phyloP scores from a whole-genome alignment of 192 early-diverging fungal species.

The Rhizoclosmatium sp. region DNA sequence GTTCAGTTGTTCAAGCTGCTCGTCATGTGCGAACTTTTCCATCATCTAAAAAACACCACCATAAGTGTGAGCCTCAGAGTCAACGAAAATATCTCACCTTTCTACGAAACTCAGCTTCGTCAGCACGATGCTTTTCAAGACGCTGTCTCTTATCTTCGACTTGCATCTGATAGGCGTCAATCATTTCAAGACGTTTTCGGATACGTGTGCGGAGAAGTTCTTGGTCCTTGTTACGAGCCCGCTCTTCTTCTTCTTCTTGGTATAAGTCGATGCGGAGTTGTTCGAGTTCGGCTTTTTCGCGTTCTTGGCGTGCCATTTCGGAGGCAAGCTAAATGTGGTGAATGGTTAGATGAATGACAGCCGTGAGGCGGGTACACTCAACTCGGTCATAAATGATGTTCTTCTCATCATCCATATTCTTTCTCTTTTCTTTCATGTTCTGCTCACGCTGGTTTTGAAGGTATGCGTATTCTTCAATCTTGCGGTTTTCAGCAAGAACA shows the following conservation, averaged over 20 bases:
- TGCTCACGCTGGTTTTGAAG: conserved; percentile 53
- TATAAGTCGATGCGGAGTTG: conserved; percentile 63
- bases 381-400: conserved; percentile 62
- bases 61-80: neutral
- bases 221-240: conserved; percentile 48
- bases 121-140: conserved; percentile 48
- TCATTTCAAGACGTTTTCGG: conserved; percentile 61
- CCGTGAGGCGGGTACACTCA: conserved; percentile 5
- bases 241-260: conserved; percentile 64
- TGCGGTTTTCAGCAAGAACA: conserved; percentile 54
- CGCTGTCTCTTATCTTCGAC: conserved; percentile 57
- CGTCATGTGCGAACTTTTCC: conserved; percentile 66
- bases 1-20: conserved; percentile 64
- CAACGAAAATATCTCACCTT: conserved; percentile 44
- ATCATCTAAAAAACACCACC: conserved; percentile 49
- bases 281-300: conserved; percentile 59
- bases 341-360: neutral
- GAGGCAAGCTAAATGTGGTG: conserved; percentile 52
- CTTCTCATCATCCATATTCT: conserved; percentile 51
- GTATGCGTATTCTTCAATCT: conserved; percentile 60
- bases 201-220: conserved; percentile 56
- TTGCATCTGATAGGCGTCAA: conserved; percentile 64
- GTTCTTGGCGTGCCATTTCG: conserved; percentile 57
- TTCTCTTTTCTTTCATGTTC: conserved; percentile 46
- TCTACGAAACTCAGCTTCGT: conserved; percentile 58